phyloP scores from a whole-genome alignment of 345 rosid species.

The Barbarea vulgaris region DNA sequence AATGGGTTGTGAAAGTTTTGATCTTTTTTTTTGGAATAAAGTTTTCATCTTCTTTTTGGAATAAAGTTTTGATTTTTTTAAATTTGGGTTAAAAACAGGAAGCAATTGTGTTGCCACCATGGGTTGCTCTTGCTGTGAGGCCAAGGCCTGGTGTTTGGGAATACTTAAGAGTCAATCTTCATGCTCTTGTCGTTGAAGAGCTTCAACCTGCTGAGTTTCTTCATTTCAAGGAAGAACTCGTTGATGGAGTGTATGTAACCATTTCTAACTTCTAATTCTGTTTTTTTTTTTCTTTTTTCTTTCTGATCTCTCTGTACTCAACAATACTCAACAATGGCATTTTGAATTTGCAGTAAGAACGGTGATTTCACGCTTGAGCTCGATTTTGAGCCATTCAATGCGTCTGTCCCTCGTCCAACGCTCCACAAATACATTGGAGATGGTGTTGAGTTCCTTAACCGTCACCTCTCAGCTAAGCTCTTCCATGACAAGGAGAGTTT shows the following conservation, averaged over 20 bases:
- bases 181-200: slow-evolving; percentile 86
- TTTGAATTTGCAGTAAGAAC: slow-evolving; percentile 55
- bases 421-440: slow-evolving; percentile 85
- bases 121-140: slow-evolving; percentile 92
- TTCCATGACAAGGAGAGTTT: slow-evolving; percentile 96
- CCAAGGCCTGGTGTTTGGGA: slow-evolving; percentile 99
- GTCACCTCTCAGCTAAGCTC: slow-evolving; percentile 91
- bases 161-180: slow-evolving; percentile 73
- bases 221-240: slow-evolving; percentile 95
- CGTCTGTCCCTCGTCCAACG: slow-evolving; percentile 89
- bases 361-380: slow-evolving; percentile 87
- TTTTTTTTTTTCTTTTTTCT: background rate
- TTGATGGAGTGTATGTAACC: slow-evolving; percentile 71
- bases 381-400: slow-evolving; percentile 94
- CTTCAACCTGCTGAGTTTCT: slow-evolving; percentile 76
- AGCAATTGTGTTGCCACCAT: slow-evolving; percentile 86
- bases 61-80: background rate
- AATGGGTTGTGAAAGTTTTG: slow-evolving; percentile 3
- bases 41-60: slow-evolving; percentile 8
- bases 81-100: slow-evolving; percentile 50
- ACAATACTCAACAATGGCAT: background rate
- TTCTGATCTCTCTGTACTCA: background rate
- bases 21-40: background rate
- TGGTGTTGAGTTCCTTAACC: slow-evolving; percentile 97
- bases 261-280: background rate